Conservation (phyloP, 2,329 filamentous ascomycete genomes). For the Thielaviopsis punctulata region DNA sequence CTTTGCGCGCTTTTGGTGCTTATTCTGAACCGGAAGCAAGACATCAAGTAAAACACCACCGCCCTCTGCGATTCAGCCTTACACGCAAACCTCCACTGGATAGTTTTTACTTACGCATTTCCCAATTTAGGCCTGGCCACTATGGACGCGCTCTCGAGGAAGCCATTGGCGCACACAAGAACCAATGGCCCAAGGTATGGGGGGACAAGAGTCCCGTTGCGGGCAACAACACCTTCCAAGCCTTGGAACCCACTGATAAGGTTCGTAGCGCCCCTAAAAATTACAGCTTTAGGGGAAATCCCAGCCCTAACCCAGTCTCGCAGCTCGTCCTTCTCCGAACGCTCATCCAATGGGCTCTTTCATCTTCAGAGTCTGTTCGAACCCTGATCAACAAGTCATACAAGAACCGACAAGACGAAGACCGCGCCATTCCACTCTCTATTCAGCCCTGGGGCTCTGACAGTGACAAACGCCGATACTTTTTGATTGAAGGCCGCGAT, state of each 20-base stretch:
- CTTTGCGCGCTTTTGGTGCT: slow-evolving; percentile 78
- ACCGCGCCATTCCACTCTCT: slow-evolving; percentile 69
- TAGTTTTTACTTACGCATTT: not conserved
- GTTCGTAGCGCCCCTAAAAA: slow-evolving; percentile 30
- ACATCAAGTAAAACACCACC: slow-evolving; percentile 64
- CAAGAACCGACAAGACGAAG: slow-evolving; percentile 67
- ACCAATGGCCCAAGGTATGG: slow-evolving; percentile 81
- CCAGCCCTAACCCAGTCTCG: not conserved
- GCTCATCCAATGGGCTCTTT: slow-evolving; percentile 73
- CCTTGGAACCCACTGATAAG: slow-evolving; percentile 64
- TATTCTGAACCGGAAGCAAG: slow-evolving; percentile 91
- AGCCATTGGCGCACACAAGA: slow-evolving; percentile 66
- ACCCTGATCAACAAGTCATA: slow-evolving; percentile 72
- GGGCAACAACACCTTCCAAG: slow-evolving; percentile 63
- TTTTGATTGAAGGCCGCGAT: slow-evolving; percentile 80
- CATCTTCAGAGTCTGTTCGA: slow-evolving; percentile 71
- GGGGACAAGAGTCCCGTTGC: slow-evolving; percentile 65
- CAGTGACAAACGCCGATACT: slow-evolving; percentile 83
- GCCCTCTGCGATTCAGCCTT: not conserved
- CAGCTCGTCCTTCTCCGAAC: slow-evolving; percentile 71
- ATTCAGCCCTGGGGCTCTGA: slow-evolving; percentile 85
- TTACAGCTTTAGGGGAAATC: not conserved
- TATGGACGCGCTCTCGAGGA: slow-evolving; percentile 89
- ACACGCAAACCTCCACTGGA: not conserved
- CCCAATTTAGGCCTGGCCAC: slow-evolving; percentile 56